Percentiles rank a stretch among this genome's conserved stretches.
Conservation (phyloP, 805 yeast species). For the Candida montana region DNA sequence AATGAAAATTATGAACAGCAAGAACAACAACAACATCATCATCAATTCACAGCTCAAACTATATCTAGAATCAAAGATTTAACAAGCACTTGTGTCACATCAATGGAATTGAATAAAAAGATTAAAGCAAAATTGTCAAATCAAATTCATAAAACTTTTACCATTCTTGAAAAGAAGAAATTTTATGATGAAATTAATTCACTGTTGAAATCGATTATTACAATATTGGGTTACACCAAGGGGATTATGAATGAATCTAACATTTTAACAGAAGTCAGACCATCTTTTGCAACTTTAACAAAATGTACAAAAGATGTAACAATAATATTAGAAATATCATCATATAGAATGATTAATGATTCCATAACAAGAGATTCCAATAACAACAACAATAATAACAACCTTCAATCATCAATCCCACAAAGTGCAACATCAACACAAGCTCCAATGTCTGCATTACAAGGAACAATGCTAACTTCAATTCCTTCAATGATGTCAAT, state of each 20-base stretch:
- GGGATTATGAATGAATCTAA: constrained; percentile 78
- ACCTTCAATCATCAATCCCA: constrained; percentile 12
- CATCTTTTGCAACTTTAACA: constrained; percentile 75
- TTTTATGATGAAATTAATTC: constrained; percentile 85
- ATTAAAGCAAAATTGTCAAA: constrained; percentile 52
- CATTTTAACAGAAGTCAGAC: constrained; percentile 69
- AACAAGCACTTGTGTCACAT: constrained; percentile 67
- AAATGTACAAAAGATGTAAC: constrained; percentile 90
- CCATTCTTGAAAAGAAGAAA: constrained; percentile 46
- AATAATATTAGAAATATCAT: constrained; percentile 66
- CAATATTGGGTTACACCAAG: constrained; percentile 78
- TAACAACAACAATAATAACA: not conserved
- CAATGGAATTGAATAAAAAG: constrained; percentile 76
- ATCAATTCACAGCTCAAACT: constrained; percentile 33
- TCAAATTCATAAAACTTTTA: constrained; percentile 32
- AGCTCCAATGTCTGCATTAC: constrained; percentile 10
- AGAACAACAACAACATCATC: not conserved
- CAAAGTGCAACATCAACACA: constrained; percentile 14
- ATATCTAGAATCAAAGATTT: constrained; percentile 70
- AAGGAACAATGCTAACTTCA: constrained; percentile 20
- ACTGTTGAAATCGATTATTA: constrained; percentile 77
- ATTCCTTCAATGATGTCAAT: constrained; percentile 28
- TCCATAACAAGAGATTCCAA: constrained; percentile 6
- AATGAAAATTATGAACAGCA: constrained; percentile 24
- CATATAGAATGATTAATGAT: constrained; percentile 35